These are phyloP conservation scores for Stellera chamaejasme DNA, from an alignment of 345 rosid genomes.

Conservation along the genomic window DNA sequence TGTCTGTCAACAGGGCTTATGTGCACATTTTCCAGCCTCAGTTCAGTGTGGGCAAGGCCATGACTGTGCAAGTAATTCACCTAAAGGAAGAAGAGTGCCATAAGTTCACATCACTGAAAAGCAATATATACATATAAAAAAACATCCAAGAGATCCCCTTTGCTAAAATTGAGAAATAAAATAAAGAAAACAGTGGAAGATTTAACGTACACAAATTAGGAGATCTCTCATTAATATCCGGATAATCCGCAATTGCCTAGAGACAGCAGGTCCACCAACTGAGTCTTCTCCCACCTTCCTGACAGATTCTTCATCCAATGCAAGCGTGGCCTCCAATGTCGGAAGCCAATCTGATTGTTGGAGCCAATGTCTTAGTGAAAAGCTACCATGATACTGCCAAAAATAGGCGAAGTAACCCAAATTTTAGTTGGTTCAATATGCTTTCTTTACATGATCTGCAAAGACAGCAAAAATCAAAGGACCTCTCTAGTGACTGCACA, in stretches of 20 bases:
- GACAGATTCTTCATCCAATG: slow-evolving; percentile 84
- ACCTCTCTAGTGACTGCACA: not conserved
- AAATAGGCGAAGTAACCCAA: not conserved
- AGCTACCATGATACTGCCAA: slow-evolving; percentile 87
- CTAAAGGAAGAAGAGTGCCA: slow-evolving; percentile 25
- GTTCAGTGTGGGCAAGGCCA: slow-evolving; percentile 95
- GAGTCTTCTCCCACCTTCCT: slow-evolving; percentile 88
- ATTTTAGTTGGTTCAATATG: not conserved
- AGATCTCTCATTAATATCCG: slow-evolving; percentile 87
- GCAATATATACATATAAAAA: too few relatives aligned
- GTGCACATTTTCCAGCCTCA: slow-evolving; percentile 93
- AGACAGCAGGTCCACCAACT: slow-evolving; percentile 92
- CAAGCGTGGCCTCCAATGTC: slow-evolving; percentile 87
- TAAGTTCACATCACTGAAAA: slow-evolving; percentile 5
- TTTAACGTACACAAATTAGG: slow-evolving; percentile 74
- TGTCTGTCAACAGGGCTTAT: slow-evolving; percentile 94
- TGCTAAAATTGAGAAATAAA: not conserved
- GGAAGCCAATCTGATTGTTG: slow-evolving; percentile 97
- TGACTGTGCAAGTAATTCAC: slow-evolving; percentile 97
- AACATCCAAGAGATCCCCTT: too few relatives aligned
- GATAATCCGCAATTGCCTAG: slow-evolving; percentile 72
- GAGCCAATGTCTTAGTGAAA: slow-evolving; percentile 92
- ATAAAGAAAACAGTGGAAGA: slow-evolving; percentile 4
- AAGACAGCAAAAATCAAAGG: not conserved
- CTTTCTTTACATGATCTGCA: not conserved